Evolutionary conservation across 2,329 filamentous ascomycete species (phyloP).

Genomic region (Fusarium sp.): DNA sequence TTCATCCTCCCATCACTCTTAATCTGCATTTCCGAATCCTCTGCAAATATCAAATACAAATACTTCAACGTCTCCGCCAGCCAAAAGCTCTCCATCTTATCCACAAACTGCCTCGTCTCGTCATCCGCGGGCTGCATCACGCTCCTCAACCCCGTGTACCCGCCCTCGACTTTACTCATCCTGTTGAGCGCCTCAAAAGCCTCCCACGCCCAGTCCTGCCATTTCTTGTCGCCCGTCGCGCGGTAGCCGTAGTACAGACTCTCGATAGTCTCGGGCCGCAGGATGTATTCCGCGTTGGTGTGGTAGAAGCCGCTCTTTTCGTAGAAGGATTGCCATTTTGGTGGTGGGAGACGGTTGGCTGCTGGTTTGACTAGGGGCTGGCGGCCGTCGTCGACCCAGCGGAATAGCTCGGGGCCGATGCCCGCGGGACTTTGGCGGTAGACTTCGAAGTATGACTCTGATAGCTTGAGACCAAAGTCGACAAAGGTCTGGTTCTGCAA

Average conservation of each 20-base stretch:
- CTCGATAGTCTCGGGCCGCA: constrained; percentile 36
- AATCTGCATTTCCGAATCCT: constrained; percentile 34
- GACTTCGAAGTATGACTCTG: constrained; percentile 14
- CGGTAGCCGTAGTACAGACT: constrained; percentile 42
- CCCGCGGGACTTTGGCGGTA: constrained; percentile 33
- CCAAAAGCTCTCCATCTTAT: constrained; percentile 46
- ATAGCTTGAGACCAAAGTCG: constrained; percentile 11
- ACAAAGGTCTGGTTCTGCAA: constrained; percentile 10
- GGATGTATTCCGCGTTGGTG: constrained; percentile 32
- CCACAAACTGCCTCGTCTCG: constrained; percentile 4
- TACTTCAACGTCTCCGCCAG: constrained; percentile 43
- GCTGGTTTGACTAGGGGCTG: constrained; percentile 19
- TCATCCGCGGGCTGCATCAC: constrained; percentile 23
- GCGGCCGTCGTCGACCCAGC: constrained; percentile 36
- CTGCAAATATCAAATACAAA: constrained; percentile 39
- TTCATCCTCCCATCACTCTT: constrained; percentile 36
- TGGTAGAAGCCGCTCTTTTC: constrained; percentile 29
- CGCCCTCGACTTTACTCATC: constrained; percentile 27
- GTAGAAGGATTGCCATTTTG: constrained; percentile 34
- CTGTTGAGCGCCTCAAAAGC: constrained; percentile 19
- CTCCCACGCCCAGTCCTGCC: constrained; percentile 40
- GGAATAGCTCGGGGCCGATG: constrained; percentile 37
- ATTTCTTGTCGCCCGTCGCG: constrained; percentile 29
- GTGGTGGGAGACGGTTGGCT: constrained; percentile 16
- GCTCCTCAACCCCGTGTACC: constrained; percentile 14